Percentiles rank a stretch among this genome's conserved stretches.
Conservation (phyloP, 2,329 filamentous ascomycete genomes). For the Chaetomiaceae sp. region DNA sequence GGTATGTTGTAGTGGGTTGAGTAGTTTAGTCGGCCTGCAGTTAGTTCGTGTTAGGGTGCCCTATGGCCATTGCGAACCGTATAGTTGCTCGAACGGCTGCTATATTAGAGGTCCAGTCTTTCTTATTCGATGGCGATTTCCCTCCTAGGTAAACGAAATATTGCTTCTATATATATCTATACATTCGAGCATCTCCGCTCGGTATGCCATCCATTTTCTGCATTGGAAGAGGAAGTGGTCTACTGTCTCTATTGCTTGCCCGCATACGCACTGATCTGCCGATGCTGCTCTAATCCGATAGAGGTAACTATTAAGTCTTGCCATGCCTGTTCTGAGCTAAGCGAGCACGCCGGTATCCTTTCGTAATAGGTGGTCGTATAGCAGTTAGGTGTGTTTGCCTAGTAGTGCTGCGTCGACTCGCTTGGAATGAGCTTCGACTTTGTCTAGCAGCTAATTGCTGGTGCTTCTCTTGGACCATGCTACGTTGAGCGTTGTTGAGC, state of each 20-base stretch:
- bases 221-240: slow-evolving; percentile 30
- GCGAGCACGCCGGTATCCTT: slow-evolving; percentile 5
- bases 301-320: slow-evolving; percentile 11
- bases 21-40: not conserved
- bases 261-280: slow-evolving; percentile 13
- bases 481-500: too few relatives aligned
- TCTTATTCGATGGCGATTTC: too few relatives aligned
- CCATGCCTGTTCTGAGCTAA: slow-evolving; percentile 8
- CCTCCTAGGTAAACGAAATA: not conserved
- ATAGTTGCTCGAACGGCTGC: too few relatives aligned
- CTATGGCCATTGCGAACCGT: not conserved
- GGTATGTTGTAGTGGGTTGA: not conserved
- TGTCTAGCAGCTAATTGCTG: slow-evolving; percentile 1
- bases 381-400: slow-evolving; percentile 3
- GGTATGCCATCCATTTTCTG: slow-evolving; percentile 26
- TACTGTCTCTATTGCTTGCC: slow-evolving; percentile 26
- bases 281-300: slow-evolving; percentile 9
- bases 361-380: slow-evolving; percentile 7
- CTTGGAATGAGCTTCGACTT: slow-evolving; percentile 7
- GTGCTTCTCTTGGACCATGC: too few relatives aligned
- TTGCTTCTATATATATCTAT: not conserved
- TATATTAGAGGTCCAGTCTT: too few relatives aligned
- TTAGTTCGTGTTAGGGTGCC: not conserved
- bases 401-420: slow-evolving; percentile 10
- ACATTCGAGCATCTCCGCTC: not conserved